A percentile compares a stretch with the other conserved stretches of the same genome.
These are phyloP conservation scores for Metschnikowia corniflorae DNA, from an alignment of 805 yeast species.

Conservation along the genomic window DNA sequence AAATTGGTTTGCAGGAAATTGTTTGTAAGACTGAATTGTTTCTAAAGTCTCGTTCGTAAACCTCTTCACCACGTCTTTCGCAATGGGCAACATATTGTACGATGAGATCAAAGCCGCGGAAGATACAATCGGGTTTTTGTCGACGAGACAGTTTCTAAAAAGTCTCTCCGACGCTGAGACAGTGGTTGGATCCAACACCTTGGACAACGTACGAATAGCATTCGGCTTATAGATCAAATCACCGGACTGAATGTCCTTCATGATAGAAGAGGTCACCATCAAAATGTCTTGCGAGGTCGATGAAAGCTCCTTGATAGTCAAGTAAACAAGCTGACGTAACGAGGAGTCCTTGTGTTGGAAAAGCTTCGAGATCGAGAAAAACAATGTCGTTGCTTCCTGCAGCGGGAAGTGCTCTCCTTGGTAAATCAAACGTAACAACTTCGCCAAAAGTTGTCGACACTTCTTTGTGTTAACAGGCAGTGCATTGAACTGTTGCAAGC, in stretches of 20 bases:
- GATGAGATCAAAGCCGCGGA: conserved; percentile 94
- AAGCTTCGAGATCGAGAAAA: conserved; percentile 89
- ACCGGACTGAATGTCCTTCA: conserved; percentile 95
- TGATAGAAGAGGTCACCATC: conserved; percentile 96
- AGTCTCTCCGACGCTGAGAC: conserved; percentile 91
- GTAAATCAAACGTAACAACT: conserved; percentile 76
- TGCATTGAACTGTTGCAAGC: conserved; percentile 88
- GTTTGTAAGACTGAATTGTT: conserved; percentile 65
- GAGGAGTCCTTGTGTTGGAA: conserved; percentile 89
- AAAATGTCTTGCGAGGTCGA: conserved; percentile 83
- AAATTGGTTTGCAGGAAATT: conserved; percentile 47
- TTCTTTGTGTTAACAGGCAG: conserved; percentile 84
- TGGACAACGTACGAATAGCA: conserved; percentile 86
- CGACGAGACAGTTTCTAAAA: conserved; percentile 90
- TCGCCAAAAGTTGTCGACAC: conserved; percentile 79
- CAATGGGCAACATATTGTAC: conserved; percentile 83
- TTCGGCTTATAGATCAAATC: conserved; percentile 85
- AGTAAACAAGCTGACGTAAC: conserved; percentile 87
- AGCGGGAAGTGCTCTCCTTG: conserved; percentile 85
- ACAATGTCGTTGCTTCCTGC: conserved; percentile 86
- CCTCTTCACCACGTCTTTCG: conserved; percentile 88
- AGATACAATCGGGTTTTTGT: conserved; percentile 78
- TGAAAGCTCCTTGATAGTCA: conserved; percentile 90
- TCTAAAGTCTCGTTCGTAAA: conserved; percentile 95
- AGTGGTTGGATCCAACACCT: conserved; percentile 86